Conservation (phyloP, 768 basidiomycete genomes). For the Mycena chlorophos region DNA sequence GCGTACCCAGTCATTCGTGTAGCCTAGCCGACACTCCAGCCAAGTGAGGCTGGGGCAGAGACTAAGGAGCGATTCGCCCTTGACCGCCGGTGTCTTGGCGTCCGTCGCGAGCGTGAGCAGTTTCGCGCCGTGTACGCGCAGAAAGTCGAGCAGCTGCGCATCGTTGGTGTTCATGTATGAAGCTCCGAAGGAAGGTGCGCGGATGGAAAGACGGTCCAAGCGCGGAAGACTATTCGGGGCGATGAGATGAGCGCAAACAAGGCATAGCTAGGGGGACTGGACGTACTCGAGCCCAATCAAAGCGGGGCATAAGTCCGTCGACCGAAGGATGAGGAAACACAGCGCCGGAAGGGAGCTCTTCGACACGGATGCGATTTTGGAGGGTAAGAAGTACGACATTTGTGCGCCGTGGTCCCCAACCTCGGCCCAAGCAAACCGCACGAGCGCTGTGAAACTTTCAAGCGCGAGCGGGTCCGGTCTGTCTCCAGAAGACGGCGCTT, state of each 20-base stretch:
- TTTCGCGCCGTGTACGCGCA: background rate
- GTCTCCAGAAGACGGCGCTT: background rate
- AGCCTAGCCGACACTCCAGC: background rate
- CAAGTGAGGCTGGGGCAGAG: background rate
- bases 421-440: background rate
- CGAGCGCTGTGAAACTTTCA: background rate
- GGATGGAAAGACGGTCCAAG: background rate
- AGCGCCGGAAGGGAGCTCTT: background rate
- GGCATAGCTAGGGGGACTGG: background rate
- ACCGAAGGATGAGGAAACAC: background rate
- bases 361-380: background rate
- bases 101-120: background rate
- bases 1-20: background rate
- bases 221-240: background rate
- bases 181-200: background rate
- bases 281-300: background rate
- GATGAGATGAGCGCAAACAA: background rate
- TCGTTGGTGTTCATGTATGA: background rate
- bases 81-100: background rate
- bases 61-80: background rate
- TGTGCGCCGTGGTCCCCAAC: too few species aligned
- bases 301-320: background rate
- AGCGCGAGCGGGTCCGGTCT: background rate
- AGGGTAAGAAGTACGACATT: background rate
- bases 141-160: background rate